Percentiles rank a stretch among this genome's conserved stretches.
Evolutionary conservation across 2,329 filamentous ascomycete genomes (phyloP).

Genomic region (Bipolaris victoriae): DNA sequence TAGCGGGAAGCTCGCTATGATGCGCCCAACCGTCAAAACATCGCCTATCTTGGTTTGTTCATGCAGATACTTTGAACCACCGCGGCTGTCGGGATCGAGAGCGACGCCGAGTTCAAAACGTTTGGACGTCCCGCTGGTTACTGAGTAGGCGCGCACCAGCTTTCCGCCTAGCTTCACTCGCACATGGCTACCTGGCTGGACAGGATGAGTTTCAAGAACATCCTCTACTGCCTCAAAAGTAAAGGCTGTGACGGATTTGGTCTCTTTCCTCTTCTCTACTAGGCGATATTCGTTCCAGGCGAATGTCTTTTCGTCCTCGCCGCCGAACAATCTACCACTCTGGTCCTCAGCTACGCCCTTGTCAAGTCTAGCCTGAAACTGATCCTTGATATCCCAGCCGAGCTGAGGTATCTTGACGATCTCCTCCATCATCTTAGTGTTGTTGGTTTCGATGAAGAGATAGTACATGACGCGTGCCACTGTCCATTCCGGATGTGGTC

Average conservation of each 20-base stretch:
- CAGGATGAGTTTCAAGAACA: constrained; percentile 38
- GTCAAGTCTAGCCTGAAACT: constrained; percentile 62
- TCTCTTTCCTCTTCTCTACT: constrained; percentile 59
- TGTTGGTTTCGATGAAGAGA: constrained; percentile 61
- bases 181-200: constrained; percentile 61
- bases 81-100: constrained; percentile 61
- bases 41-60: constrained; percentile 56
- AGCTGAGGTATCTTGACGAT: constrained; percentile 55
- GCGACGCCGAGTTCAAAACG: constrained; percentile 65
- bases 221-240: constrained; percentile 56
- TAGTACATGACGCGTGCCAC: constrained; percentile 68
- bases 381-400: constrained; percentile 55
- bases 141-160: constrained; percentile 65
- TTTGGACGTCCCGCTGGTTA: constrained; percentile 59
- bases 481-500: constrained; percentile 65
- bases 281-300: constrained; percentile 52
- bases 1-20: constrained; percentile 58
- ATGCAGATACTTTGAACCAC: constrained; percentile 68
- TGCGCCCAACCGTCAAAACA: constrained; percentile 57
- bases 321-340: constrained; percentile 35
- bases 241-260: constrained; percentile 59
- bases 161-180: constrained; percentile 63
- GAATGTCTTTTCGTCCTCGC: constrained; percentile 37
- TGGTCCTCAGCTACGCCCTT: constrained; percentile 50
- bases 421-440: constrained; percentile 56